A percentile compares a stretch with the other conserved stretches of the same genome.
Evolutionary conservation across 169 alveolate genomes (phyloP).

Genomic region (Eimeria maxima): DNA sequence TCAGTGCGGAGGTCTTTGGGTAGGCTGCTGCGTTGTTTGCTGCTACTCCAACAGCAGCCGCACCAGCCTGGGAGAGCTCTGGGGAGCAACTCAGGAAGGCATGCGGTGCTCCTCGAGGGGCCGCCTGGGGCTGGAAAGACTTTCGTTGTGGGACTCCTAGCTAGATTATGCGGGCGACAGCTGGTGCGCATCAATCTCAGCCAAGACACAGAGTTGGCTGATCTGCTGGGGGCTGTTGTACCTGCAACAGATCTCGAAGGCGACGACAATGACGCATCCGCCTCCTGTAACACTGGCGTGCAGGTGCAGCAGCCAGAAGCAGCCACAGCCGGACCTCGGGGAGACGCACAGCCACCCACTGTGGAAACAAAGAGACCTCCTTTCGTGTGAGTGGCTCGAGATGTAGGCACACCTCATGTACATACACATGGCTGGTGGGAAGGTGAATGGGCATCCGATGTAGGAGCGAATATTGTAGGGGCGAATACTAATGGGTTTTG

Average conservation of each 20-base stretch:
- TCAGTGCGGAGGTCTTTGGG: constrained; percentile 69
- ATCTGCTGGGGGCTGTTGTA: constrained; percentile 92
- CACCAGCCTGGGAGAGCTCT: constrained; percentile 21
- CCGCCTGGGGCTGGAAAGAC: constrained; percentile 99
- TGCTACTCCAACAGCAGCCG: constrained; percentile 76
- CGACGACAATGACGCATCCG: not conserved
- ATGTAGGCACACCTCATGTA: not conserved
- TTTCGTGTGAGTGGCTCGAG: constrained; percentile 22
- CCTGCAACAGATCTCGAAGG: constrained; percentile 87
- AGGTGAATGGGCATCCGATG: not conserved
- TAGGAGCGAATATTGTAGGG: not conserved
- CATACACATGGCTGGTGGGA: not conserved
- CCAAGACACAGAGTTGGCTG: constrained; percentile 98
- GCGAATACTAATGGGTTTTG: not conserved
- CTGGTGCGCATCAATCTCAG: constrained; percentile 96
- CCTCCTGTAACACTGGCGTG: not conserved
- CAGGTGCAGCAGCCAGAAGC: not conserved
- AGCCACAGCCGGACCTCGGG: not conserved
- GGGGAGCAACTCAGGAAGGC: constrained; percentile 76
- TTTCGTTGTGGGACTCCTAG: constrained; percentile 95
- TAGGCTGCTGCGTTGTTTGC: constrained; percentile 72
- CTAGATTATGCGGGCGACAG: constrained; percentile 91
- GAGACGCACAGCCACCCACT: not conserved
- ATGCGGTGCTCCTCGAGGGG: constrained; percentile 98
- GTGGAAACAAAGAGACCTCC: not conserved